These are phyloP conservation scores for Ceratocystis variospora DNA, from an alignment of 2,329 filamentous ascomycete species.

Conservation along the genomic window DNA sequence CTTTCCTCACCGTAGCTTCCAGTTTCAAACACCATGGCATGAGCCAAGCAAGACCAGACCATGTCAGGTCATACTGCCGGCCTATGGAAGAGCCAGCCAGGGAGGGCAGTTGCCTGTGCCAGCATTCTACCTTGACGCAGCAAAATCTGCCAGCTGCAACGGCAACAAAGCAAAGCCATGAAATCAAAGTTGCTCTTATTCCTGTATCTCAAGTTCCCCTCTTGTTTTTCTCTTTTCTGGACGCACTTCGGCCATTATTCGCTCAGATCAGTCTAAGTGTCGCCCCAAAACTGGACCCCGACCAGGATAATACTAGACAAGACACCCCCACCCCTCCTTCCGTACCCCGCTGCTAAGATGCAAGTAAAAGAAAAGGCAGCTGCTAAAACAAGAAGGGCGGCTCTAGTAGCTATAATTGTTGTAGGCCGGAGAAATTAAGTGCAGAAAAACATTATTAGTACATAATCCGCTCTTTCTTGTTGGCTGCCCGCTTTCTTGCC, in stretches of 20 bases:
- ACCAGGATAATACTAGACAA: neutral
- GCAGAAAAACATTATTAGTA: neutral
- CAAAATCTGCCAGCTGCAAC: too few relatives aligned
- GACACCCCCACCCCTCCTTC: neutral
- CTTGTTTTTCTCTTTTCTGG: constrained; percentile 1
- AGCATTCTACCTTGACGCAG: neutral
- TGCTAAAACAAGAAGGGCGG: neutral
- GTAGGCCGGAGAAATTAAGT: neutral
- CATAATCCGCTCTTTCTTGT: constrained; percentile 4
- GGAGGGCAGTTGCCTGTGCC: neutral
- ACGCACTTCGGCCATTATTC: constrained; percentile 19
- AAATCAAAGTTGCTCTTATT: neutral
- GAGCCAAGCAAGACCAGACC: too few relatives aligned
- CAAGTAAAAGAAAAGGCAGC: neutral
- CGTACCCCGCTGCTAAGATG: neutral
- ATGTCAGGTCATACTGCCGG: too few relatives aligned
- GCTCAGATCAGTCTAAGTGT: constrained; percentile 15
- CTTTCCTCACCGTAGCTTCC: neutral
- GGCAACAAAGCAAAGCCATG: neutral
- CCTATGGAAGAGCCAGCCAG: neutral
- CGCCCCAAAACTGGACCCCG: neutral
- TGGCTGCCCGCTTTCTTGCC: constrained; percentile 11
- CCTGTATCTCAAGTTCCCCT: neutral
- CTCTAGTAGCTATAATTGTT: neutral
- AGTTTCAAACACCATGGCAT: neutral